These are phyloP conservation scores for Aspergillus nanangensis DNA, from an alignment of 495 filamentous ascomycete genomes.

Conservation along the genomic window DNA sequence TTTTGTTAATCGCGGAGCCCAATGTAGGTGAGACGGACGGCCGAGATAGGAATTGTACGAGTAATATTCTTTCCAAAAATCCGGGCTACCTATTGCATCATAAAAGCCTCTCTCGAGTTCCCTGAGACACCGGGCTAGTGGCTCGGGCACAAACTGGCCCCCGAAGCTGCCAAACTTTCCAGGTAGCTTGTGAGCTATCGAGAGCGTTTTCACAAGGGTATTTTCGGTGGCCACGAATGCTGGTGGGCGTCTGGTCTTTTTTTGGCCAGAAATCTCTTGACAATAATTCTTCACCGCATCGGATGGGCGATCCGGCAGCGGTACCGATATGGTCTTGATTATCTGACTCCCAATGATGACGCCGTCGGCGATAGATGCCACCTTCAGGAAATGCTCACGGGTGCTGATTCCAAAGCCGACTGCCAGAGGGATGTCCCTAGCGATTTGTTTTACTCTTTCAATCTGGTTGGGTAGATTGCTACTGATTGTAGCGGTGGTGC, in stretches of 20 bases:
- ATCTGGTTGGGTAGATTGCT: not conserved
- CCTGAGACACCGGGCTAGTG: slow-evolving; percentile 81
- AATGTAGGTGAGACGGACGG: slow-evolving; percentile 75
- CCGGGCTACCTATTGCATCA: slow-evolving; percentile 67
- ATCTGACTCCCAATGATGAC: slow-evolving; percentile 2
- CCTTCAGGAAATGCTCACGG: not conserved
- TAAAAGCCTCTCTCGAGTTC: slow-evolving; percentile 83
- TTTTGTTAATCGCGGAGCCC: slow-evolving; percentile 71
- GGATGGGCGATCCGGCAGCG: not conserved
- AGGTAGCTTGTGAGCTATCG: too few relatives aligned
- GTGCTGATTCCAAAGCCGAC: slow-evolving; percentile 1
- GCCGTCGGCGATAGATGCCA: not conserved
- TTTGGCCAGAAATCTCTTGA: not conserved
- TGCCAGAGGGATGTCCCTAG: not conserved
- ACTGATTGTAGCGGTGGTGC: not conserved
- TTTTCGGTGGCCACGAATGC: too few relatives aligned
- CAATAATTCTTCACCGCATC: not conserved
- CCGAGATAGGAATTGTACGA: slow-evolving; percentile 90
- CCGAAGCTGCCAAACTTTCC: slow-evolving; percentile 54
- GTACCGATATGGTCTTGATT: not conserved
- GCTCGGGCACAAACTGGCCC: slow-evolving; percentile 87
- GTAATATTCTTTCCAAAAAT: slow-evolving; percentile 88
- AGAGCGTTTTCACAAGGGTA: too few relatives aligned
- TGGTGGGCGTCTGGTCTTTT: too few relatives aligned
- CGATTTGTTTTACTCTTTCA: not conserved